Conservation (phyloP, 306 rosid species). For the Geum urbanum region DNA sequence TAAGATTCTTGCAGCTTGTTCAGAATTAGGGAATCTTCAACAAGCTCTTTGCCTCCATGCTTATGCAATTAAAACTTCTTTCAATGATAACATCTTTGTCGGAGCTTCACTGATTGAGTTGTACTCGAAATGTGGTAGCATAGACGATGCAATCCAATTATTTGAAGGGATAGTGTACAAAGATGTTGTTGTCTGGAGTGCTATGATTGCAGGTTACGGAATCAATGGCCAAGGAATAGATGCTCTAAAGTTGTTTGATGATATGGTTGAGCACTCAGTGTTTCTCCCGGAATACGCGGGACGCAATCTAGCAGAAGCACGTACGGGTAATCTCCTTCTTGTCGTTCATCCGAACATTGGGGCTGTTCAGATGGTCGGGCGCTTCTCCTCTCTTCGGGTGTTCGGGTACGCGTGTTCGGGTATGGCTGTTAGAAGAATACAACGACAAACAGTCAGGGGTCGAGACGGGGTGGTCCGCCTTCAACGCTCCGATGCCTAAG, state of each 20-base stretch:
- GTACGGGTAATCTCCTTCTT: too few species aligned
- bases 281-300: too few species aligned
- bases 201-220: conserved; percentile 78
- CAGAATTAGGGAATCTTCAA: conserved; percentile 58
- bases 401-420: too few species aligned
- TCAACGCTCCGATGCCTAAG: too few species aligned
- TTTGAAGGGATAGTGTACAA: conserved; percentile 47
- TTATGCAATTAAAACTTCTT: conserved; percentile 40
- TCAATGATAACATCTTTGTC: conserved; percentile 39
- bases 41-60: conserved; percentile 66
- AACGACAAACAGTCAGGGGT: too few species aligned
- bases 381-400: too few species aligned
- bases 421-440: too few species aligned
- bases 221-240: conserved; percentile 61
- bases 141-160: conserved; percentile 44
- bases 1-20: conserved; percentile 64
- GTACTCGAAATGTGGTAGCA: conserved; percentile 70
- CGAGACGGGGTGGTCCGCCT: too few species aligned
- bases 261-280: conserved; percentile 48
- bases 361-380: too few species aligned
- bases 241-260: conserved; percentile 43
- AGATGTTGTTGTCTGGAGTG: conserved; percentile 77
- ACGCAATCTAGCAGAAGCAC: too few species aligned
- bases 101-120: conserved; percentile 69
- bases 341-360: too few species aligned